phyloP scores from a whole-genome alignment of 1,284 basidiomycete genomes.

The Sphaerobolus stellatus region DNA sequence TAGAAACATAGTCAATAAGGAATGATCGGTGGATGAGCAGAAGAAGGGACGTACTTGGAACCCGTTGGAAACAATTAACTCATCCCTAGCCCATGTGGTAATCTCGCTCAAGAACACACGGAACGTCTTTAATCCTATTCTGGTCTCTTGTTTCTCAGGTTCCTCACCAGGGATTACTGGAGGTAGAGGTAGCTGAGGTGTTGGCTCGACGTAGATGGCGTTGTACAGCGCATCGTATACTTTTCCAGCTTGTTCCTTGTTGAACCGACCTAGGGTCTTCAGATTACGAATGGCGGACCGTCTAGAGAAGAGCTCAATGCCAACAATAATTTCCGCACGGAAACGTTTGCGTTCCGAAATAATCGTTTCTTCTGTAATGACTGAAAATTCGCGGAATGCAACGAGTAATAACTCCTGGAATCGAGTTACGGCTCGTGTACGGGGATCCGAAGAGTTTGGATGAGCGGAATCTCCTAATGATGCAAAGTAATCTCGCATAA shows the following conservation, averaged over 20 bases:
- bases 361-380: slow-evolving; percentile 96
- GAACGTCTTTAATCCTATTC: slow-evolving; percentile 88
- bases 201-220: slow-evolving; percentile 78
- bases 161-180: slow-evolving; percentile 50
- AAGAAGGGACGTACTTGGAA: slow-evolving; percentile 63
- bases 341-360: slow-evolving; percentile 83
- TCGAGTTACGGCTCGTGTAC: slow-evolving; percentile 91
- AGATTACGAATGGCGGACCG: slow-evolving; percentile 93
- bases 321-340: slow-evolving; percentile 88
- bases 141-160: slow-evolving; percentile 79
- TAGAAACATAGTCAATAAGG: slow-evolving; percentile 14
- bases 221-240: slow-evolving; percentile 91
- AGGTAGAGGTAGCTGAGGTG: slow-evolving; percentile 47
- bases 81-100: slow-evolving; percentile 94
- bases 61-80: slow-evolving; percentile 89
- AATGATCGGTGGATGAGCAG: background rate
- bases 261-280: slow-evolving; percentile 77
- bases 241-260: slow-evolving; percentile 86
- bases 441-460: slow-evolving; percentile 84
- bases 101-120: slow-evolving; percentile 89
- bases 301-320: slow-evolving; percentile 95
- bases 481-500: slow-evolving; percentile 94
- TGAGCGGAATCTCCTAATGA: slow-evolving; percentile 95
- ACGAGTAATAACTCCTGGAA: slow-evolving; percentile 97
- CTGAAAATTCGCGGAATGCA: slow-evolving; percentile 95